These are phyloP conservation scores for Colletotrichum costaricense DNA, from an alignment of 2,329 filamentous ascomycete species.

Conservation along the genomic window DNA sequence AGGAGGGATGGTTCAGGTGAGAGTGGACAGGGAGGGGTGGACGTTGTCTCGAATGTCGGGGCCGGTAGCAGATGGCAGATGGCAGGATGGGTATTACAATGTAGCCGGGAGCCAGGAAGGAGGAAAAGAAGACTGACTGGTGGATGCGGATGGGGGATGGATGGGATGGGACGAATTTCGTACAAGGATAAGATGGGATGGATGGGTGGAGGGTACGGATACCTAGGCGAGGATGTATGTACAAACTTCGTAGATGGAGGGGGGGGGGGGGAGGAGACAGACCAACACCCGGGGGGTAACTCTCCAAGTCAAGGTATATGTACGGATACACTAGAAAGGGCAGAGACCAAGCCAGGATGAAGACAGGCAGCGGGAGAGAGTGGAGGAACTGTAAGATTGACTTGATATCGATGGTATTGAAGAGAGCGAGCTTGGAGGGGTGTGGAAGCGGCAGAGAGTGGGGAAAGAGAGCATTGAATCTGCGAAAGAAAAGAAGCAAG, in stretches of 20 bases:
- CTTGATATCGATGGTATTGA: constrained; percentile 7
- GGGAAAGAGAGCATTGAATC: neutral
- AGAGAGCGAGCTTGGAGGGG: neutral
- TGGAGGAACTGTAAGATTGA: constrained; percentile 19
- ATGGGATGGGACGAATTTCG: constrained; percentile 3
- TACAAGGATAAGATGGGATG: constrained; percentile 7
- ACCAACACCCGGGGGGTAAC: constrained; percentile 17
- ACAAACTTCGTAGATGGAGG: neutral
- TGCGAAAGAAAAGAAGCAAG: neutral
- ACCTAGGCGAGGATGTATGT: neutral
- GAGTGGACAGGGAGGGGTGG: constrained; percentile 30
- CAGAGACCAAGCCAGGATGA: constrained; percentile 5
- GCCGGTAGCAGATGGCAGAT: constrained; percentile 34
- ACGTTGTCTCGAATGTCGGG: constrained; percentile 34
- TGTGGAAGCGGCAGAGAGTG: neutral
- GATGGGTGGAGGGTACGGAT: neutral
- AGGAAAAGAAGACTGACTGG: constrained; percentile 16
- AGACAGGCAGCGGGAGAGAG: constrained; percentile 16
- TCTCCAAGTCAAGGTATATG: neutral
- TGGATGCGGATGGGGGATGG: neutral
- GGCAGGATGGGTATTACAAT: constrained; percentile 25
- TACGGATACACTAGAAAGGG: constrained; percentile 1
- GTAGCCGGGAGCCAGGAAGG: constrained; percentile 33
- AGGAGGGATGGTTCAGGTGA: constrained; percentile 37
- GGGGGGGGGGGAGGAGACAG: constrained; percentile 6